Percentiles rank a stretch among this genome's conserved stretches.
Conservation (phyloP, 169 alveolate genomes). For the Eimeria acervulina region DNA sequence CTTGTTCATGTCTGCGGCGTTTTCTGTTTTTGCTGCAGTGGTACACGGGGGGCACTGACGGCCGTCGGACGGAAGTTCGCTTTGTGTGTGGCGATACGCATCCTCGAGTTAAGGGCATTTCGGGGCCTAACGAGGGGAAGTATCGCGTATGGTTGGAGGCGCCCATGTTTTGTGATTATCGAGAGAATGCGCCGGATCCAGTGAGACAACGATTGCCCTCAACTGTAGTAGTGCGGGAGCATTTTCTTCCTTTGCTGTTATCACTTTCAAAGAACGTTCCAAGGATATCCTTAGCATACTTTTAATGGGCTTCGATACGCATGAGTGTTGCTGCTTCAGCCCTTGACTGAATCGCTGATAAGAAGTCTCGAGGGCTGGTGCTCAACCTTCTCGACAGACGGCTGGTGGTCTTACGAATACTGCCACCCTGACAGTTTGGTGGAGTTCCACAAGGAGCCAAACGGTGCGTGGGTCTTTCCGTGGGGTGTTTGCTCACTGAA, state of each 20-base stretch:
- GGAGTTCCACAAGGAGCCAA: slow-evolving; percentile 62
- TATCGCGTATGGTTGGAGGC: slow-evolving; percentile 77
- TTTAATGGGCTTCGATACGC: not conserved
- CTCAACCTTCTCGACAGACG: slow-evolving; percentile 76
- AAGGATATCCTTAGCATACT: not conserved
- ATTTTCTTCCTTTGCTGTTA: not conserved
- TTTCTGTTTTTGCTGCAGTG: slow-evolving; percentile 23
- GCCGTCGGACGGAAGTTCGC: slow-evolving; percentile 77
- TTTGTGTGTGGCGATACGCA: slow-evolving; percentile 77
- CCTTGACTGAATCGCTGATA: slow-evolving; percentile 64
- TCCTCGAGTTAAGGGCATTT: slow-evolving; percentile 65
- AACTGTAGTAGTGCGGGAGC: not conserved
- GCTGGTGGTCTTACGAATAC: slow-evolving; percentile 79
- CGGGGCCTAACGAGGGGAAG: slow-evolving; percentile 3
- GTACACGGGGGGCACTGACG: slow-evolving; percentile 76
- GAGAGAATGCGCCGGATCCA: slow-evolving; percentile 57
- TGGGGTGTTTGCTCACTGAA: not conserved
- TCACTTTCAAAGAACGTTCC: not conserved
- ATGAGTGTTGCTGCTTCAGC: slow-evolving; percentile 10
- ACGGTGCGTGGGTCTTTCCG: slow-evolving; percentile 2
- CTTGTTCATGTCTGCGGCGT: not conserved
- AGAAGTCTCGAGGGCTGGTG: slow-evolving; percentile 82
- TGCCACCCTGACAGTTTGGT: slow-evolving; percentile 79
- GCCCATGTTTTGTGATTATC: slow-evolving; percentile 81
- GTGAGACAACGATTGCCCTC: not conserved